A percentile compares a stretch with the other conserved stretches of the same genome.
These are phyloP conservation scores for Catharanthus roseus DNA, from an alignment of 257 asterid genomes.

Conservation along the genomic window DNA sequence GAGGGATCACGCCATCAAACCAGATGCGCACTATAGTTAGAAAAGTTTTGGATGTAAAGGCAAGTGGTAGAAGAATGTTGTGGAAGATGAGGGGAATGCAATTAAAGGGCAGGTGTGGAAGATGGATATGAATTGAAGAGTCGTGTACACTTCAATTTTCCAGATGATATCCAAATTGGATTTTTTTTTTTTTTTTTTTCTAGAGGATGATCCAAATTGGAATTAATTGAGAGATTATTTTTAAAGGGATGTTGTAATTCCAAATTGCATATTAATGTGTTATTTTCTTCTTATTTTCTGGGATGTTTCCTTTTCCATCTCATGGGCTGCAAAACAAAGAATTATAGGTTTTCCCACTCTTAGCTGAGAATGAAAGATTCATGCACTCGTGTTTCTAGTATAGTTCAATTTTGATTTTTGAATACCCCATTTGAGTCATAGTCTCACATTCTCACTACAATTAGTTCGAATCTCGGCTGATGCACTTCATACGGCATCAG, in stretches of 20 bases:
- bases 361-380: conserved; percentile 28
- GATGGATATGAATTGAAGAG: not conserved
- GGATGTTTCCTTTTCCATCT: conserved; percentile 44
- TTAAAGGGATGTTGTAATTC: too few species aligned
- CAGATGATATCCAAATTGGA: not conserved
- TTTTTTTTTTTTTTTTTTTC: too few species aligned
- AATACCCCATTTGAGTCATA: too few species aligned
- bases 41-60: not conserved
- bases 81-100: conserved; percentile 6
- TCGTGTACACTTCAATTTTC: conserved; percentile 15
- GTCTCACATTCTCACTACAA: too few species aligned
- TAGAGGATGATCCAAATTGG: not conserved
- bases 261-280: conserved; percentile 25
- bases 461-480: too few species aligned
- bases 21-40: not conserved
- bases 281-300: conserved; percentile 40
- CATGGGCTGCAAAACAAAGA: conserved; percentile 27
- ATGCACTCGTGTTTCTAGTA: not conserved
- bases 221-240: not conserved
- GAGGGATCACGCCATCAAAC: too few species aligned
- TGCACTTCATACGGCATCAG: too few species aligned
- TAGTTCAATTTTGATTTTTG: too few species aligned
- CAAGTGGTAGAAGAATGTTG: not conserved
- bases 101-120: not conserved
- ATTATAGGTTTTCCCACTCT: not conserved